Base-by-base conservation (phyloP, 345 rosid genomes). In the Erucastrum elatum region DNA sequence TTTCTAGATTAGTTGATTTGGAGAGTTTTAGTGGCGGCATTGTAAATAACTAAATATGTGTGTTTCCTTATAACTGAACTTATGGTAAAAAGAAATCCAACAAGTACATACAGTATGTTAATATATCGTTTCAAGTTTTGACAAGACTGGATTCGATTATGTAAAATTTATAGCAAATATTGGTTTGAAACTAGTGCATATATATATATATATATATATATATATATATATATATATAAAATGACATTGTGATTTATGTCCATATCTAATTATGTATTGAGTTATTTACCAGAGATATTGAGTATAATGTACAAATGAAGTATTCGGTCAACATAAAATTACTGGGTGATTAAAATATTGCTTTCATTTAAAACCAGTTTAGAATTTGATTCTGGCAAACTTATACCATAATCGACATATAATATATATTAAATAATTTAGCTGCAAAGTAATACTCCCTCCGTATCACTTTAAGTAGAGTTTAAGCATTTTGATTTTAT, bases 281-380 rank as follows among this genome's bases (percentile, higher is more conserved):
- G 16, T 11, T 16, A 72, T 4, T 46, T 73, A 17, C 21, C 9
- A 74, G 16, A 1, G 21, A 72, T 25, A 21, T 12, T 65, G 46
- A 51, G 12, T 64, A n/a, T 63, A 62, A 2, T 15, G 4, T 33
- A 74, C 51, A 44, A 44, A 46, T 7, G 5, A 29, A 68, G 30
- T 25, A 68, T 68, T 60, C 62, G 68, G 74, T 67, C 79, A 67
- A 75, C 59, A 58, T 9, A 66, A 56, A 41, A 37, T 7, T 74
- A 56, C 31, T n/a, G 27, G 39, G 30, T 35, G 64, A 6, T 64
- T 53, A 53, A 31, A 34, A 34, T 64, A 51, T 31, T 33, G 27
- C 2, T 53, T 25, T 65, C 11, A 26, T 75, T 51, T 8, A 66
- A 75, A 66, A 55, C 17, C 25, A 66, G 11, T 65, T 26, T 17